Evolutionary conservation across 768 basidiomycete genomes (phyloP), one percentile per base, ranked within the genome.

Genomic region (Rhodotorula babjevae): DNA sequence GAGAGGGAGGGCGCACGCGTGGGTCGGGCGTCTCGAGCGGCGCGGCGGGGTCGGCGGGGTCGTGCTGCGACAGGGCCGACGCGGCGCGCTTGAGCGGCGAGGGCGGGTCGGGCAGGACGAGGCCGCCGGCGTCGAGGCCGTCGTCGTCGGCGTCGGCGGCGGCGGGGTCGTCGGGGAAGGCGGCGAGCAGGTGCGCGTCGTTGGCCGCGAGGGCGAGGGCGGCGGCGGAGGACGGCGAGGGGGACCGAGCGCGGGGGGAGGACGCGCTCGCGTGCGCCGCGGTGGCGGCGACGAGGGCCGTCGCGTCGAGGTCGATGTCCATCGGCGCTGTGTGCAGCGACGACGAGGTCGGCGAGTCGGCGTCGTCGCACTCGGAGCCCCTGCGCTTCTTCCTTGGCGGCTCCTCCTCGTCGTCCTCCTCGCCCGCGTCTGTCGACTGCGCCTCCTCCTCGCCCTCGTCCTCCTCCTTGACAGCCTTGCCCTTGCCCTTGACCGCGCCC

Each of bases 241-340:
- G 36, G 36, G 36, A 36, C 5, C 36, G 36, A 36, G 36, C 36
- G 36, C 36, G 36, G 9, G 36, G 36, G 4, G 36, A 36, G 5
- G 55, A 23, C 16, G 19, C 25, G 52, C 61, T 52, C 18, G 27
- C 33, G n/a, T 23, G 23, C 23, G 50, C 25, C 23, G 50, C 3
- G 50, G 11, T 1, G 50, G 25, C 50, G 25, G 4, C 8, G 25
- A 52, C 11, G 53, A n/a, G 67, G 0, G 77, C 74, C 40, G 76
- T 76, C 16, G 81, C 79, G 60, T 19, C 75, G 72, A 50, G 31
- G 19, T 53, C 73, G n/a, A 65, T 11, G 50, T 52, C 50, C 50
- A 52, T 52, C 12, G 23, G 23, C 11, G 7, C 23, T 4, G 46
- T 27, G 50, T 3, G 14, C 14, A 2, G 53, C 1, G 15, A 16